These are phyloP conservation scores for Raddia guianensis DNA, from an alignment of 176 grass and related monocot genomes.

Conservation along the genomic window DNA sequence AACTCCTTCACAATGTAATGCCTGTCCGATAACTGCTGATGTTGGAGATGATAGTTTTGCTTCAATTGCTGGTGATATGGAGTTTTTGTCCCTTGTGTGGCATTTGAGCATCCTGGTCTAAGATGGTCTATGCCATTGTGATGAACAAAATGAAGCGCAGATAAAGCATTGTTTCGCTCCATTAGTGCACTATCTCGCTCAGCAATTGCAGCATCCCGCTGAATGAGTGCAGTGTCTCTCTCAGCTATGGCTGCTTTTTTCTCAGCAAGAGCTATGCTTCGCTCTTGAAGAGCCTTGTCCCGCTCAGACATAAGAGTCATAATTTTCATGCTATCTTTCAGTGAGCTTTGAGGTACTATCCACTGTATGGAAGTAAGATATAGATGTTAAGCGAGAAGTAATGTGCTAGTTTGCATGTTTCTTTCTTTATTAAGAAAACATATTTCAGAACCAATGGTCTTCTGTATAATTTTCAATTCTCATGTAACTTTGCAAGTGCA, in stretches of 20 bases:
- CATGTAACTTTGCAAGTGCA: not conserved
- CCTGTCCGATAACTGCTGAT: not conserved
- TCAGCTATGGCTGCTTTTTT: not conserved
- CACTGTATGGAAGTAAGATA: not conserved
- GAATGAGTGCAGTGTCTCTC: not conserved
- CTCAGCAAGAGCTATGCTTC: not conserved
- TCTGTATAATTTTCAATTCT: not conserved
- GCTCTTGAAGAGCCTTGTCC: not conserved
- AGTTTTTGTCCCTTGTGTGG: not conserved
- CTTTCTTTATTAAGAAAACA: not conserved
- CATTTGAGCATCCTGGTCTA: not conserved
- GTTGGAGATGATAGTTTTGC: not conserved
- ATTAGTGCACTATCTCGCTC: not conserved
- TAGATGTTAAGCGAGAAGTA: not conserved
- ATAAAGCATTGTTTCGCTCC: not conserved
- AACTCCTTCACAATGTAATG: not conserved
- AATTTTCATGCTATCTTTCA: constrained; percentile 5
- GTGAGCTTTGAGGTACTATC: not conserved
- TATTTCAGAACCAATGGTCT: not conserved
- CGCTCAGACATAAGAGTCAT: not conserved
- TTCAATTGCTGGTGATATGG: not conserved
- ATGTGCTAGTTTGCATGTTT: not conserved
- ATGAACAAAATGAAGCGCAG: not conserved
- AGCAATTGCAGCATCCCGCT: not conserved
- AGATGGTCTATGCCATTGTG: not conserved